A percentile compares a stretch with the other conserved stretches of the same genome.
Conservation (phyloP, 306 rosid species). For the Quillaja saponaria region DNA sequence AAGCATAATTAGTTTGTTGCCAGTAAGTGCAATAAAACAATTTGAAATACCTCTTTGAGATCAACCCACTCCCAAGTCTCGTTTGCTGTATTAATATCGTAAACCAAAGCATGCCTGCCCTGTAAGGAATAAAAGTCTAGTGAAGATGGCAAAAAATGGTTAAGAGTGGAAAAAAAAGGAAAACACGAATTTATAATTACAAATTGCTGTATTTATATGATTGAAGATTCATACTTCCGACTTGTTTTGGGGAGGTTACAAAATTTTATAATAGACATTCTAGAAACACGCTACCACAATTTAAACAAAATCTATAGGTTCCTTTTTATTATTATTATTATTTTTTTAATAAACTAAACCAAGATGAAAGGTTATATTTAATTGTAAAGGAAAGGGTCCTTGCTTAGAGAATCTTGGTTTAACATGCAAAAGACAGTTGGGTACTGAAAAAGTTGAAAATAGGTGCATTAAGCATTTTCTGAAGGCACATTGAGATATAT, state of each 20-base stretch:
- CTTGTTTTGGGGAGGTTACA: neutral
- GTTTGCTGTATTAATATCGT: slow-evolving; percentile 66
- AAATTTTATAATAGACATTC: neutral
- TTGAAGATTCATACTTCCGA: neutral
- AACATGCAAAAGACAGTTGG: no score
- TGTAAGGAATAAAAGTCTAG: slow-evolving; percentile 33
- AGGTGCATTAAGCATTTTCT: no score
- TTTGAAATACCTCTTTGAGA: slow-evolving; percentile 76
- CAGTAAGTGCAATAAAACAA: slow-evolving; percentile 7
- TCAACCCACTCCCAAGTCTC: slow-evolving; percentile 99
- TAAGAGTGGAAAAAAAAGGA: neutral
- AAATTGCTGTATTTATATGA: no score
- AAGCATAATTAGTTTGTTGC: slow-evolving; percentile 1
- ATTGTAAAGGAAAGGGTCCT: no score
- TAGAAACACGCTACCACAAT: neutral
- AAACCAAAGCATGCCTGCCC: slow-evolving; percentile 91
- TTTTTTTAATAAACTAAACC: no score
- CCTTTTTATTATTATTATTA: no score
- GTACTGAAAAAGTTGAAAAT: no score
- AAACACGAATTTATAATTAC: no score
- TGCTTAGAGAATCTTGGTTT: no score
- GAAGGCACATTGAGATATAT: no score
- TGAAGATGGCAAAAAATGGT: slow-evolving; percentile 1
- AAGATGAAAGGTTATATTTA: no score
- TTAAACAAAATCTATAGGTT: neutral